phyloP scores from a whole-genome alignment of 768 basidiomycete species.

The Hericium rajendrae region DNA sequence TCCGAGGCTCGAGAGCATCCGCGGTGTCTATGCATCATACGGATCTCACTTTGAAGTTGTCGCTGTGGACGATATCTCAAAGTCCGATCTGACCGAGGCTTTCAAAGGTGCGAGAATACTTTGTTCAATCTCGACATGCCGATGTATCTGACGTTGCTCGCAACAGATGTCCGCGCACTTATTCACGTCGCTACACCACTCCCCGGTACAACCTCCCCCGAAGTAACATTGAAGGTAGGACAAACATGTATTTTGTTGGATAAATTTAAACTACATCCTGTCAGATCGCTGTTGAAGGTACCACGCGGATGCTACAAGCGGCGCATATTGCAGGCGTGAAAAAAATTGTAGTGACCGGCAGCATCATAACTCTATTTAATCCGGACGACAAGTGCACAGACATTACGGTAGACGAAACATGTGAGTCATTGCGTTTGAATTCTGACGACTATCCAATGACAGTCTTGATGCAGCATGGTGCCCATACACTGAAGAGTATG shows the following conservation, averaged over 20 bases:
- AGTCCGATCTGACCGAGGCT: slow-evolving; percentile 12
- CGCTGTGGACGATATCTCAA: slow-evolving; percentile 13
- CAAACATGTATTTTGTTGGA: too few species aligned
- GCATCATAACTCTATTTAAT: slow-evolving; percentile 1
- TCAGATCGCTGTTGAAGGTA: slow-evolving; percentile 5
- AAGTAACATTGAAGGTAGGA: slow-evolving; percentile 3
- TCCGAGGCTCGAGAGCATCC: slow-evolving; percentile 9
- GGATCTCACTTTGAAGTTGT: slow-evolving; percentile 12
- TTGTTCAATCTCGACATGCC: too few species aligned
- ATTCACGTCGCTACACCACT: slow-evolving; percentile 11
- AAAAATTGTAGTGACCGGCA: slow-evolving; percentile 7
- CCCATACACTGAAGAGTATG: neutral
- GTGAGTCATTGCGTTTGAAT: neutral
- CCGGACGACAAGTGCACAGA: neutral
- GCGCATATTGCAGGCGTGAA: slow-evolving; percentile 2
- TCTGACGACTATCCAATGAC: neutral
- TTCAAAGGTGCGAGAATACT: too few species aligned
- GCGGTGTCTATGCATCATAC: slow-evolving; percentile 8
- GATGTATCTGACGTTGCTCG: too few species aligned
- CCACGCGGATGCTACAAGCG: slow-evolving; percentile 8
- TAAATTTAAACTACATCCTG: too few species aligned
- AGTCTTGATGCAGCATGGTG: neutral
- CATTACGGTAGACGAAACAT: neutral
- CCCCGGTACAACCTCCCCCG: neutral
- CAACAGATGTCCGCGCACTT: slow-evolving; percentile 6